Evolutionary conservation across 441 rosid genomes (phyloP), one percentile per base, ranked within the genome.

Genomic region (Erodium trifolium): DNA sequence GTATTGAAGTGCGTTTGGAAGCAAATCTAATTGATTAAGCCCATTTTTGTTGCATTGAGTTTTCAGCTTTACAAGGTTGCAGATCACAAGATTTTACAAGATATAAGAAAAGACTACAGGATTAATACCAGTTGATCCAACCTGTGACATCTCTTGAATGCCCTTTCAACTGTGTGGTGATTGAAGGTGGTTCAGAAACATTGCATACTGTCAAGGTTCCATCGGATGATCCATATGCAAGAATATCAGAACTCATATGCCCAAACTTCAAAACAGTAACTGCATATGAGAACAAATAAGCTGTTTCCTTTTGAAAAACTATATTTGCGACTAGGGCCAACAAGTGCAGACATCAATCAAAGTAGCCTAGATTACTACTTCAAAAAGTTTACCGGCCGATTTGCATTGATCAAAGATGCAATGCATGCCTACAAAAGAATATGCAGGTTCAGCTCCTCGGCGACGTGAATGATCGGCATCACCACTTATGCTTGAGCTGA

Each of bases 111-210:
- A 84, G 78, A 80, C 78, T 57, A 78, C 68, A 71, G 85, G 80
- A 82, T 70, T 71, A 79, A 75, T 88, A 88, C 96, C 93, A 87
- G 91, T 76, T 73, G 80, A 85, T 77, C 95, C 78, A 88, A 93
- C 99, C 99, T 91, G 99, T 89, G 88, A 93, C 97, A 86, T 94
- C 97, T 82, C 86, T 90, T 11, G 92, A 86, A 71, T 94, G 96
- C 67, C 99, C 98, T 18, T 71, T 83, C 68, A 91, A 83, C 71
- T 85, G 85, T 78, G 82, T 85, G 69, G 82, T 78, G 63, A 88
- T 78, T 72, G 88, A 82, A 75, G 96, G 90, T 77, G 88, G 90
- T 35, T 94, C 91, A 7, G 86, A 82, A 74, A 94, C 96, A 51
- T 67, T 78, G 76, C 97, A 93, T 67, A 89, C 89, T 23, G 92